Conservation (phyloP, 2,329 filamentous ascomycete species). For the Colletotrichum cordylinicola region DNA sequence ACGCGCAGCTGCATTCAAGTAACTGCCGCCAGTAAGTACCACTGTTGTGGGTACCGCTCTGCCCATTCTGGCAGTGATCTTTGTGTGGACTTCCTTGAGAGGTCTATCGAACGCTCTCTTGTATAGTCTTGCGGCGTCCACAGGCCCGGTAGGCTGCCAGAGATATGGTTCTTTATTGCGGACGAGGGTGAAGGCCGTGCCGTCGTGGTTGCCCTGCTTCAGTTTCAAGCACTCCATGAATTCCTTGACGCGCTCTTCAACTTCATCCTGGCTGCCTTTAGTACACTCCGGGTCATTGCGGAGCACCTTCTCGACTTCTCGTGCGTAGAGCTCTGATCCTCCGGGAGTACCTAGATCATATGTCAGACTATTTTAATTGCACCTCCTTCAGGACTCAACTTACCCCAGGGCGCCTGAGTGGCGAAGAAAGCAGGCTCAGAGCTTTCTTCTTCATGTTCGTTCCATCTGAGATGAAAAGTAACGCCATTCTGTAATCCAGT, state of each 20-base stretch:
- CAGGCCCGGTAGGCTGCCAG: not conserved
- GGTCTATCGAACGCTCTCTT: not conserved
- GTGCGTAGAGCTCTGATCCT: not conserved
- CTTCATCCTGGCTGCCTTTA: not conserved
- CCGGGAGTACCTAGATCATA: not conserved
- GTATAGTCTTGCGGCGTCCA: not conserved
- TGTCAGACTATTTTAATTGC: not conserved
- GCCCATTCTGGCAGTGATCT: not conserved
- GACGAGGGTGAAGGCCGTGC: not conserved
- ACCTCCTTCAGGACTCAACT: not conserved
- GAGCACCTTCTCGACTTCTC: not conserved
- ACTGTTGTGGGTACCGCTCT: not conserved
- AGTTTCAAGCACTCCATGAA: not conserved
- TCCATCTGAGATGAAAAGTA: not conserved
- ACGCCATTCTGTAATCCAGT: not conserved
- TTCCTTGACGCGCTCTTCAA: not conserved
- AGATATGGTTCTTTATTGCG: rapidly evolving
- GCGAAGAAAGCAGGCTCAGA: not conserved
- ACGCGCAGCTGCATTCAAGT: not conserved
- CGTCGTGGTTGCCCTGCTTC: not conserved
- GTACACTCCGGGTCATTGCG: rapidly evolving
- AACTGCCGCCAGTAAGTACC: not conserved
- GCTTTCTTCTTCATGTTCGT: not conserved
- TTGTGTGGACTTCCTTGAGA: not conserved
- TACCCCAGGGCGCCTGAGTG: not conserved